Evolutionary conservation across 2,329 filamentous ascomycete genomes (phyloP).

Genomic region (Beauveria sp.): DNA sequence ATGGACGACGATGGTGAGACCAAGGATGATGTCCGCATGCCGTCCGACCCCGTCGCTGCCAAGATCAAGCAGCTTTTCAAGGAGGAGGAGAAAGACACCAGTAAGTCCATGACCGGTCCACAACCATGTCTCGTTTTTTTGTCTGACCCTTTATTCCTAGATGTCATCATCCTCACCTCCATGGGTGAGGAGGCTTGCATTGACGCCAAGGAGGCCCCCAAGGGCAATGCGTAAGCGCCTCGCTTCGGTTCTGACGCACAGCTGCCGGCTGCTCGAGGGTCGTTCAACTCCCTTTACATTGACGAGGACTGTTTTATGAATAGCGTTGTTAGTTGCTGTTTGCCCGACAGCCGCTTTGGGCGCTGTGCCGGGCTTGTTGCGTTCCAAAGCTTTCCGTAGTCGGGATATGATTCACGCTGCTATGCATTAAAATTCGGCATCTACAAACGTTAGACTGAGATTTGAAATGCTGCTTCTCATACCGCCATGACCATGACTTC

Average conservation of each 20-base stretch:
- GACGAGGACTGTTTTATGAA: constrained; percentile 9
- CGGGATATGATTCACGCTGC: constrained; percentile 9
- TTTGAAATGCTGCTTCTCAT: constrained; percentile 8
- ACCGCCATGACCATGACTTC: constrained; percentile 1
- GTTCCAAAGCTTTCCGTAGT: constrained; percentile 7
- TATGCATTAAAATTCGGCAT: constrained; percentile 6
- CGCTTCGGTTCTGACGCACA: constrained; percentile 1
- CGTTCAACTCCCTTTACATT: constrained; percentile 5
- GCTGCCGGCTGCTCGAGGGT: constrained; percentile 2
- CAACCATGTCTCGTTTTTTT: constrained; percentile 9
- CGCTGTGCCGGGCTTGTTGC: constrained; percentile 7
- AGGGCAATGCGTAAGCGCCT: constrained; percentile 20
- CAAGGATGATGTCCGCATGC: constrained; percentile 94
- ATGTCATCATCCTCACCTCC: constrained; percentile 84
- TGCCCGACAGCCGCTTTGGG: constrained; percentile 3
- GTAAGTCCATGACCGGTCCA: constrained; percentile 49
- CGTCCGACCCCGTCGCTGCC: constrained; percentile 72
- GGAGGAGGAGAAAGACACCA: constrained; percentile 83
- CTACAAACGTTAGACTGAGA: constrained; percentile 12
- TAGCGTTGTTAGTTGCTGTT: constrained; percentile 11
- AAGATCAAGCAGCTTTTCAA: constrained; percentile 78
- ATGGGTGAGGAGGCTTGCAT: constrained; percentile 94
- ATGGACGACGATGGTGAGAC: constrained; percentile 78
- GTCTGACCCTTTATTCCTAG: constrained; percentile 29
- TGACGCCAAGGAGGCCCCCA: constrained; percentile 87